A percentile compares a stretch with the other conserved stretches of the same genome.
These are phyloP conservation scores for Zea luxurians DNA, from an alignment of 176 grass and related monocot genomes.

Conservation along the genomic window DNA sequence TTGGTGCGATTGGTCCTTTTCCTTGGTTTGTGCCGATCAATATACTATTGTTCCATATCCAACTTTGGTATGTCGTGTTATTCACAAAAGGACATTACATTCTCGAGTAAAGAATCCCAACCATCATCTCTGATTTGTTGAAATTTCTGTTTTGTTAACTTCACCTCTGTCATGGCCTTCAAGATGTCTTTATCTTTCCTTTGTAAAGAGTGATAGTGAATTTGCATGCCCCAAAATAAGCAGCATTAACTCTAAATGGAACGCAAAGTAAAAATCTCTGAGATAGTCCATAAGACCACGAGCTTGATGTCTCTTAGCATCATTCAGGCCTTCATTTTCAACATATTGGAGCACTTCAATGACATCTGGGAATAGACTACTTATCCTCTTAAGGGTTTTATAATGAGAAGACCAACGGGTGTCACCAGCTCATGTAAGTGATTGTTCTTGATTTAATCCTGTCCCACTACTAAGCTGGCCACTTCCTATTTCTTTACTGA, in stretches of 20 bases:
- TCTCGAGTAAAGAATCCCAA: background rate
- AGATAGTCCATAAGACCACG: background rate
- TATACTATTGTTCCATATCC: background rate
- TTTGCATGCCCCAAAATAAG: no score
- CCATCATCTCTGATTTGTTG: background rate
- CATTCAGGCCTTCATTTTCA: background rate
- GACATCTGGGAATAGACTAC: background rate
- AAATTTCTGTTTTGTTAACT: no score
- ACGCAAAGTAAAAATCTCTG: no score
- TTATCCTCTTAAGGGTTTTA: no score
- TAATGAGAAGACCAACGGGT: no score
- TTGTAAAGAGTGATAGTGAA: no score
- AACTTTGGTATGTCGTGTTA: background rate
- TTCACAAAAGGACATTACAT: background rate
- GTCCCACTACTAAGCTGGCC: background rate
- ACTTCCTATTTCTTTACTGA: background rate
- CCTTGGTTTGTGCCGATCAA: background rate
- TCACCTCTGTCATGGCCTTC: no score
- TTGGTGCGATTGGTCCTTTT: no score
- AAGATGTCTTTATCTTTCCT: no score
- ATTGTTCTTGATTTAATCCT: conserved; percentile 16
- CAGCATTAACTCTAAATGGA: no score
- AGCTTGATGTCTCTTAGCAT: conserved; percentile 22
- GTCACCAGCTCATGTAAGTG: background rate
- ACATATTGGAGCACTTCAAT: conserved; percentile 21